phyloP scores from a whole-genome alignment of 2,329 filamentous ascomycete species.

The Monosporascus sp. region DNA sequence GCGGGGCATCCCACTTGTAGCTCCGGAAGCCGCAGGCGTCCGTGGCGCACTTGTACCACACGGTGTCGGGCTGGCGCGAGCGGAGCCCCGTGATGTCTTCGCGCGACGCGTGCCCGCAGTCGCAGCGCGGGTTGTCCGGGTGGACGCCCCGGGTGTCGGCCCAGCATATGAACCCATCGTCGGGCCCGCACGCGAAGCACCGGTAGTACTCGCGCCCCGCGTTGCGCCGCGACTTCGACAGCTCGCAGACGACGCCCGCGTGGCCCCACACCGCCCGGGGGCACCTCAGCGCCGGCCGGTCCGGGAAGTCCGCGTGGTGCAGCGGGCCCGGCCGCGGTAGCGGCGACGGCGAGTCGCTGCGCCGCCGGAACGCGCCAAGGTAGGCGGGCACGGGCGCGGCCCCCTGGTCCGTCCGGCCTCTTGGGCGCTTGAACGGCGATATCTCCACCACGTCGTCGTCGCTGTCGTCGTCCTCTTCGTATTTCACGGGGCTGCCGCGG shows the following conservation, averaged over 20 bases:
- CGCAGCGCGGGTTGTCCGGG: slow-evolving; percentile 4
- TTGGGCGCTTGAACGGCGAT: slow-evolving; percentile 4
- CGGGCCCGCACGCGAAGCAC: slow-evolving; percentile 4
- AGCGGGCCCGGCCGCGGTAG: neutral
- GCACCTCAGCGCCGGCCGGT: slow-evolving; percentile 7
- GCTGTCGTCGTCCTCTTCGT: neutral
- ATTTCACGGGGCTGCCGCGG: neutral
- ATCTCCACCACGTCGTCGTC: slow-evolving; percentile 6
- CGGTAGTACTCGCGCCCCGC: slow-evolving; percentile 4
- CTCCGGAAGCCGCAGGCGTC: slow-evolving; percentile 3
- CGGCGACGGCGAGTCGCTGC: neutral
- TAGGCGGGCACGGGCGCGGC: neutral
- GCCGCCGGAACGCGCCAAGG: neutral
- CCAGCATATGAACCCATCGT: slow-evolving; percentile 10
- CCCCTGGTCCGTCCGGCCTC: neutral
- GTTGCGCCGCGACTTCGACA: slow-evolving; percentile 1
- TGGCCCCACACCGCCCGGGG: neutral
- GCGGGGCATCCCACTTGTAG: slow-evolving; percentile 2
- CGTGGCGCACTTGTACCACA: slow-evolving; percentile 13
- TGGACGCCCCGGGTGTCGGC: slow-evolving; percentile 5
- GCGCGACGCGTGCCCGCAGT: slow-evolving; percentile 7
- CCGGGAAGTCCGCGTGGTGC: slow-evolving; percentile 7
- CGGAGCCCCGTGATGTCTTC: slow-evolving; percentile 5
- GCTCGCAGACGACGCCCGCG: neutral
- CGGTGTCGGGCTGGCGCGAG: neutral